Evolutionary conservation across 164 flowering plant genomes (phyloP).

Genomic region (Stephania yunnanensis): DNA sequence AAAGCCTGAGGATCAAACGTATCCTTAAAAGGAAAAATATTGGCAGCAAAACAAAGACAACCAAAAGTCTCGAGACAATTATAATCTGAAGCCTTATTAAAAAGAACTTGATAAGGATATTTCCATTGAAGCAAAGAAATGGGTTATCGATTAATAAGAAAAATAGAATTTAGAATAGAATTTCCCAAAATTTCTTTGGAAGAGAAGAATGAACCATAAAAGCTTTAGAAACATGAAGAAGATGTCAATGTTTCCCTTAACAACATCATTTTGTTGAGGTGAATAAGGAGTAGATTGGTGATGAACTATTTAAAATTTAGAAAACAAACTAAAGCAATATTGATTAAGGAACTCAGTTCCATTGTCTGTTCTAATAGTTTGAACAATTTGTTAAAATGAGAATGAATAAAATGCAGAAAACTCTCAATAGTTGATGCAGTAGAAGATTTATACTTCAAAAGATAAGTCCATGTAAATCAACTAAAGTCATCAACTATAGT

Average conservation of each 20-base stretch:
- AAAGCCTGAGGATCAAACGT: background rate
- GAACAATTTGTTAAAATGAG: background rate
- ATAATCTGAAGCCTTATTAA: background rate
- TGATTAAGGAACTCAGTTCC: background rate
- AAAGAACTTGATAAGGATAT: background rate
- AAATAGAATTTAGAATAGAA: background rate
- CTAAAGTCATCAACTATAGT: conserved; percentile 3
- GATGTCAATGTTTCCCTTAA: background rate
- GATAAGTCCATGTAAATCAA: background rate
- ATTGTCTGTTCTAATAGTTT: background rate
- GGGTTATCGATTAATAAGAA: background rate
- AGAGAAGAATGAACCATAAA: background rate
- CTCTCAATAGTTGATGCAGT: background rate
- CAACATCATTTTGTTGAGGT: conserved; percentile 1
- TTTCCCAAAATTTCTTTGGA: background rate
- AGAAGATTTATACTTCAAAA: background rate
- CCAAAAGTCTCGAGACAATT: background rate
- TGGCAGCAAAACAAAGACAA: background rate
- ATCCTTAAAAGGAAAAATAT: background rate
- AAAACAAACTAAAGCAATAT: background rate
- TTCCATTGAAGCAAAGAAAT: background rate
- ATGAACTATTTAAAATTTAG: background rate
- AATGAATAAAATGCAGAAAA: background rate
- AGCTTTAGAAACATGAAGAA: background rate
- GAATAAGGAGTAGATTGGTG: background rate